phyloP scores from a whole-genome alignment of 148 eudicot genomes.

The Vaccinium corymbosum region DNA sequence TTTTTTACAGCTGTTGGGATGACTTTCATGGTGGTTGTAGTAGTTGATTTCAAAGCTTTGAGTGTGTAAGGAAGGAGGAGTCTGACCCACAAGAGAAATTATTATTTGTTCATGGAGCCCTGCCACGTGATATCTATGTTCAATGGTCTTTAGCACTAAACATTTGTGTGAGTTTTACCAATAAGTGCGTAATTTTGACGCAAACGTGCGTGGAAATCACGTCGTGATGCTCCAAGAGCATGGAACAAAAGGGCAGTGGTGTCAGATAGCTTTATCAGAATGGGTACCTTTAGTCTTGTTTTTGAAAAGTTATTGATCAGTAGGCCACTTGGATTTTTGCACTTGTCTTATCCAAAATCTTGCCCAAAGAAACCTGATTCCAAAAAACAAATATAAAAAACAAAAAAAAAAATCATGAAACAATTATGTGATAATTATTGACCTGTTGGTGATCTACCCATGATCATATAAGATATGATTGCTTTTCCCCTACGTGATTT shows the following conservation, averaged over 20 bases:
- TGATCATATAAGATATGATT: background rate
- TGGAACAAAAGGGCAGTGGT: constrained; percentile 1
- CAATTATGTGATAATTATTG: constrained; percentile 2
- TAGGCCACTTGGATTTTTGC: constrained; percentile 14
- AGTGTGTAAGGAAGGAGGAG: background rate
- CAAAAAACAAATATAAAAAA: background rate
- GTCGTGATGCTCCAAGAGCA: too few species aligned
- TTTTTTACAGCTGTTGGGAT: background rate
- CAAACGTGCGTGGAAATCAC: too few species aligned
- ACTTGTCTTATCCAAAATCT: background rate
- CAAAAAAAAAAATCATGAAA: background rate
- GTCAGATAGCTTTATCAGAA: background rate
- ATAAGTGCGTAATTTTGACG: too few species aligned
- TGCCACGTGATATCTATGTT: too few species aligned
- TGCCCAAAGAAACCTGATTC: background rate
- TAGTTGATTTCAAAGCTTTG: background rate
- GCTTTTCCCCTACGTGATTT: background rate
- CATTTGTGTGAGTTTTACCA: too few species aligned
- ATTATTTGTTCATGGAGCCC: too few species aligned
- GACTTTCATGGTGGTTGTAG: background rate
- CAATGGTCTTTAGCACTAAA: too few species aligned
- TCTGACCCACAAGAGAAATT: background rate
- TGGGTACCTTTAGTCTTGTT: constrained; percentile 8
- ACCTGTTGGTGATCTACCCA: background rate
- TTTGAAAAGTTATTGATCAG: background rate